A percentile compares a stretch with the other conserved stretches of the same genome.
Evolutionary conservation across 768 basidiomycete species (phyloP).

Genomic region (Boletus edulis): DNA sequence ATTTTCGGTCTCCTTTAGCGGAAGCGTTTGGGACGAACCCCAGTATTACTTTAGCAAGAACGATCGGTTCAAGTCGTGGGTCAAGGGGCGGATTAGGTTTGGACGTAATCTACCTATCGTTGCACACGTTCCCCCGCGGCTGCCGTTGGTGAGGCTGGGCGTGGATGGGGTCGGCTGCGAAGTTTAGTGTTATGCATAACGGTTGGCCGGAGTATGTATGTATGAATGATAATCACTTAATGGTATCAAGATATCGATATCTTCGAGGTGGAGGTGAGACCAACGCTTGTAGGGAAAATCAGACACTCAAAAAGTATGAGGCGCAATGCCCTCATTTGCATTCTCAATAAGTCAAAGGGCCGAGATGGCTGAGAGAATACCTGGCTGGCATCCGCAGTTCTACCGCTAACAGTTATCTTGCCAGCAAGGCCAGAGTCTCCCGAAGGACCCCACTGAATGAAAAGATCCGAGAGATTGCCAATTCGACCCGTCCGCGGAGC

Average conservation of each 20-base stretch:
- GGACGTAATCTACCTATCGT: conserved; percentile 37
- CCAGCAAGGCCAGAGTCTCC: background rate
- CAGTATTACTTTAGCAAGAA: conserved; percentile 31
- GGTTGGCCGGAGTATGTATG: background rate
- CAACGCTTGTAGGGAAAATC: background rate
- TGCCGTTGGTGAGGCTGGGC: conserved; percentile 17
- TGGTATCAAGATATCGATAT: background rate
- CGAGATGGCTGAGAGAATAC: too few species aligned
- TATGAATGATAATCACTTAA: background rate
- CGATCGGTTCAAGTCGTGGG: conserved; percentile 34
- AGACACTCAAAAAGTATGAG: background rate
- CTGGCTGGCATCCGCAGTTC: background rate
- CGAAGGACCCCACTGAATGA: too few species aligned
- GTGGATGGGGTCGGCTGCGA: conserved; percentile 19
- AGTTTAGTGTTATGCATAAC: conserved; percentile 20
- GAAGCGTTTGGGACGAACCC: conserved; percentile 30
- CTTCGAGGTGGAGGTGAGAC: too few species aligned
- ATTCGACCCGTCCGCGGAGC: background rate
- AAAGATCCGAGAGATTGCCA: background rate
- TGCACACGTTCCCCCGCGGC: conserved; percentile 23
- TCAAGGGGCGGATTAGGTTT: conserved; percentile 30
- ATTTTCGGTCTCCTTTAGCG: conserved; percentile 33
- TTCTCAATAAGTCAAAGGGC: too few species aligned
- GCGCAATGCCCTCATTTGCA: too few species aligned
- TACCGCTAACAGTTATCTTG: background rate